phyloP scores from a whole-genome alignment of 495 filamentous ascomycete genomes.

The Aspergillus bridgeri region DNA sequence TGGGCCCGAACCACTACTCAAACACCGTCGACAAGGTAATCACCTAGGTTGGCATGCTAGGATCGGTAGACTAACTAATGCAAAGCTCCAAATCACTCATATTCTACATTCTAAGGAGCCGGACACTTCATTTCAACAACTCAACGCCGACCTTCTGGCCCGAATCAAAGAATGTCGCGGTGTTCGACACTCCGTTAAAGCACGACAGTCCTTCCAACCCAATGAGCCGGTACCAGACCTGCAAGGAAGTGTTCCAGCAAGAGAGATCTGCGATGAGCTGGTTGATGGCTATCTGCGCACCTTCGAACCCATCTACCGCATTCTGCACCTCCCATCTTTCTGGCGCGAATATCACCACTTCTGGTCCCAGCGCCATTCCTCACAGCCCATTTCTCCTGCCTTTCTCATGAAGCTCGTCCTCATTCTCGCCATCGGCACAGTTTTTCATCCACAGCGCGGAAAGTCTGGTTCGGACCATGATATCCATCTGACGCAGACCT shows the following conservation, averaged over 20 bases:
- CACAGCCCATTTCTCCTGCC: constrained; percentile 19
- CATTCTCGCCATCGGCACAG: constrained; percentile 24
- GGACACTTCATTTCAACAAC: constrained; percentile 9
- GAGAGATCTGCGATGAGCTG: constrained; percentile 34
- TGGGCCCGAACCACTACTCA: constrained; percentile 41
- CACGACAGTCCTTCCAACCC: constrained; percentile 11
- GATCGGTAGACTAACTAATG: not conserved
- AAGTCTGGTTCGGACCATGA: not conserved
- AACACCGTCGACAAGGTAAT: constrained; percentile 37
- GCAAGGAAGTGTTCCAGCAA: constrained; percentile 17
- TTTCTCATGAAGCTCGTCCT: constrained; percentile 25
- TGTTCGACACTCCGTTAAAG: constrained; percentile 19
- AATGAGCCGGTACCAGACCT: constrained; percentile 20
- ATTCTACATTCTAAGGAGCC: constrained; percentile 12
- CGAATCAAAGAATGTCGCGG: constrained; percentile 19
- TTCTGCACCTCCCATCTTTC: constrained; percentile 49
- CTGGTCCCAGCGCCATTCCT: constrained; percentile 18
- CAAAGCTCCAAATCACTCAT: constrained; percentile 11
- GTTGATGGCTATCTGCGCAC: constrained; percentile 43
- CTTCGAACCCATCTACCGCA: constrained; percentile 45
- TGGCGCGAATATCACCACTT: constrained; percentile 41
- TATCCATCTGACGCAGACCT: constrained; percentile 20
- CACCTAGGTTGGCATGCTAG: not conserved
- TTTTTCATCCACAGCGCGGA: constrained; percentile 20
- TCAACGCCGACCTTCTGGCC: constrained; percentile 14